A percentile compares a stretch with the other conserved stretches of the same genome.
Evolutionary conservation across 345 rosid genomes (phyloP).

Genomic region (Sonneratia alba): DNA sequence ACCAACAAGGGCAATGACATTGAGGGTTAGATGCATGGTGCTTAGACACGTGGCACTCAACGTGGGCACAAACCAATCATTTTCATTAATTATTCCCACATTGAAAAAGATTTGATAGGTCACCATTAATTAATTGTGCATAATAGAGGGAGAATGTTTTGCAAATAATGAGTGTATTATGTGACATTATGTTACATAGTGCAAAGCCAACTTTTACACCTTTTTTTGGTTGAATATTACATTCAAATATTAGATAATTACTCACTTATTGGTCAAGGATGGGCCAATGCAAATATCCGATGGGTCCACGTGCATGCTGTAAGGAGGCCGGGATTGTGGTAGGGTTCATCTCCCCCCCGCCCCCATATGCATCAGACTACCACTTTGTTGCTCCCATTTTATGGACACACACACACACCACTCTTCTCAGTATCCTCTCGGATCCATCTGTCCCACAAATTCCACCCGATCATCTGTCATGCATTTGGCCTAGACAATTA

Average conservation of each 20-base stretch:
- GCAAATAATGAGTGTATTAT: no score
- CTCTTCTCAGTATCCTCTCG: background rate
- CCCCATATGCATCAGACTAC: slow-evolving; percentile 7
- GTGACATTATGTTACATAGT: no score
- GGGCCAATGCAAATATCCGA: slow-evolving; percentile 9
- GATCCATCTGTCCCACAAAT: background rate
- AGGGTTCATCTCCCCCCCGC: slow-evolving; percentile 26
- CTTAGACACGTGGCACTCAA: slow-evolving; percentile 1
- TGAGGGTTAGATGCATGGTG: background rate
- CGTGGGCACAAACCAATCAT: slow-evolving; percentile 11
- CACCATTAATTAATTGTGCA: background rate
- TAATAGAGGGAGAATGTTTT: no score
- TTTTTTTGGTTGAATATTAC: no score
- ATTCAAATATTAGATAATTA: no score
- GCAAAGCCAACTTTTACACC: no score
- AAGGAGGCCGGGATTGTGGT: slow-evolving; percentile 3
- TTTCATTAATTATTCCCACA: background rate
- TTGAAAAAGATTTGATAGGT: background rate
- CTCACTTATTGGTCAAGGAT: slow-evolving; percentile 19
- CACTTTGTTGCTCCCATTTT: slow-evolving; percentile 20
- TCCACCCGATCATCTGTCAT: background rate
- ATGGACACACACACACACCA: slow-evolving; percentile 9
- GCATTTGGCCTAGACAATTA: background rate
- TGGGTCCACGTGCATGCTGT: slow-evolving; percentile 28
- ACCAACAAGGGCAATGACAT: no score